Evolutionary conservation across 371 early-diverging fungal species (phyloP), one percentile per base, ranked within the genome.

Genomic region (Actinomucor elegans): DNA sequence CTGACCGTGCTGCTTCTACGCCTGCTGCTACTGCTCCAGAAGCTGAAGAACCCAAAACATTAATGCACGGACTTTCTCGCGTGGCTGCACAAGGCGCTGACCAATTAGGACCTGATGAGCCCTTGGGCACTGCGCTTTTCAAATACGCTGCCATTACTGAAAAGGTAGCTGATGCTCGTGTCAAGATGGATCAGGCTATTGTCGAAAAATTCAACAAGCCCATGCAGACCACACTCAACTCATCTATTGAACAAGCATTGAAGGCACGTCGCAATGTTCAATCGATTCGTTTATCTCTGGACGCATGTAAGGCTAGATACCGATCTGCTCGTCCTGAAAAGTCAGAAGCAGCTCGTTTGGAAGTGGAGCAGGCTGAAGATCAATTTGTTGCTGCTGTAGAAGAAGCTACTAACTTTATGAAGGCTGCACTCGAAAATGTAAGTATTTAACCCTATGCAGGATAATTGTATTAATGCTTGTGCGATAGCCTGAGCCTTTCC

Each of bases 371-470:
- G 37, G 90, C 92, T 14, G 95, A 96, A 69, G 95, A 95, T 75
- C 84, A 86, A 58, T 93, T 96, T 77, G 93, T 94, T 6, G 84
- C 87, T 11, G 90, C 88, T 9, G 88, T 96, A 18, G 94, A 94
- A 62, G 92, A 94, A 59, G 92, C 94, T 7, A 94, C 91, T 56
- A 81, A 79, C n/a, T 80, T 93, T 57, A 96, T 96, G 96, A 90
- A 89, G 61, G 72, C 85, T 17, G 91, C 91, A n/a, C 82, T 95
- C 24, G 94, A 92, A 60, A 86, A 71, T 48, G 83, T 83, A 69
- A 64, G 66, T 47, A 23, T n/a, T 7, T 40, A 26, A 21, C 32
- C 33, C 3, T 43, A 33, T n/a, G n/a, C n/a, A n/a, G n/a, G n/a
- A n/a, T n/a, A n/a, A n/a, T n/a, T n/a, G n/a, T n/a, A n/a, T n/a